Evolutionary conservation across 768 basidiomycete genomes (phyloP).

Genomic region (Phaffia australis): DNA sequence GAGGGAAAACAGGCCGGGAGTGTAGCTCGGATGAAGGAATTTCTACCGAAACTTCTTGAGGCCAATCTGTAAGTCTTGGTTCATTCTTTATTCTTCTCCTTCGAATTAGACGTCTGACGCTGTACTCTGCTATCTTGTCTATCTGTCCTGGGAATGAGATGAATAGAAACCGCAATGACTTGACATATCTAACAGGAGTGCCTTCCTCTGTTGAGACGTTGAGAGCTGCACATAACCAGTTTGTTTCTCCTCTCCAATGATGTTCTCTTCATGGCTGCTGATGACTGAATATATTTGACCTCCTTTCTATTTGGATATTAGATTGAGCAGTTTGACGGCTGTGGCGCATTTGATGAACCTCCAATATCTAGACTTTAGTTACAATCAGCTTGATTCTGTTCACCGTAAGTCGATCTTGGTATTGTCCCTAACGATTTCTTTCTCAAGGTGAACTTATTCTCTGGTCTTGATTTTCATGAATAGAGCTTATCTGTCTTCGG

Average conservation of each 20-base stretch:
- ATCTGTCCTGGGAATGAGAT: not conserved
- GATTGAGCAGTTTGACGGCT: conserved; percentile 74
- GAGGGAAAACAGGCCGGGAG: conserved; percentile 63
- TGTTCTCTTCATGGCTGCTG: not conserved
- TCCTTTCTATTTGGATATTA: conserved; percentile 32
- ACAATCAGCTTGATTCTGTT: conserved; percentile 79
- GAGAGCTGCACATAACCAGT: conserved; percentile 36
- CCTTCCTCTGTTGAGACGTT: conserved; percentile 38
- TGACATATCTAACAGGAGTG: conserved; percentile 43
- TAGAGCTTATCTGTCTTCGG: conserved; percentile 72
- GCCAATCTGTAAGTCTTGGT: conserved; percentile 53
- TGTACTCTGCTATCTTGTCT: no score
- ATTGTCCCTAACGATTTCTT: not conserved
- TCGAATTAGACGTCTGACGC: no score
- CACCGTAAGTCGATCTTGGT: conserved; percentile 52
- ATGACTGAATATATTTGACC: not conserved
- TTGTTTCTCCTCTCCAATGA: not conserved
- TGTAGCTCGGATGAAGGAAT: conserved; percentile 75
- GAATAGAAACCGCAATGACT: conserved; percentile 36
- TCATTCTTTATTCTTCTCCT: not conserved
- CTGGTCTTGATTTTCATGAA: not conserved
- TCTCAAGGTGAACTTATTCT: conserved; percentile 4
- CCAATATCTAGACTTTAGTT: conserved; percentile 79
- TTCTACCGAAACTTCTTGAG: conserved; percentile 65
- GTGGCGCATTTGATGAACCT: conserved; percentile 77